These are phyloP conservation scores for Colletotrichum cereale DNA, from an alignment of 2,329 filamentous ascomycete genomes.

Conservation along the genomic window DNA sequence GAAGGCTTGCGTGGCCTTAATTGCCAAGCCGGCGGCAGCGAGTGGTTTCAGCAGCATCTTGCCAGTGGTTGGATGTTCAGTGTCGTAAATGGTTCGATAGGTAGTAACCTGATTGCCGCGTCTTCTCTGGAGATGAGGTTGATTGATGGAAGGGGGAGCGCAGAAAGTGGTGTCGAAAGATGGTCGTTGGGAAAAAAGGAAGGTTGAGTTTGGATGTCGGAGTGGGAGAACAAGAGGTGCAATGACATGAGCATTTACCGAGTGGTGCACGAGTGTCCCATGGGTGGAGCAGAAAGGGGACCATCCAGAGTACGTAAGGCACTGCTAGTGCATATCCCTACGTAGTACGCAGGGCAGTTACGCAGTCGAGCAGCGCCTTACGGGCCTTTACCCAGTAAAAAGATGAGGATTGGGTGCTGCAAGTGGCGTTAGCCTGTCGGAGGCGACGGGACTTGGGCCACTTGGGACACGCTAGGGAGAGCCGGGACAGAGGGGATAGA, in stretches of 20 bases:
- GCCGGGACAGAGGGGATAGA: constrained; percentile 1
- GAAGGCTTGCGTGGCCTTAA: constrained; percentile 57
- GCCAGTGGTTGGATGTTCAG: constrained; percentile 11
- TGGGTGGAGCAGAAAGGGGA: constrained; percentile 33
- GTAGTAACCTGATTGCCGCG: background rate
- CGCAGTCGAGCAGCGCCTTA: constrained; percentile 13
- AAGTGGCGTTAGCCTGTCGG: constrained; percentile 30
- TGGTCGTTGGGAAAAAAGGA: constrained; percentile 1
- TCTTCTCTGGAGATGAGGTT: background rate
- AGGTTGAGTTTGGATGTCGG: constrained; percentile 4
- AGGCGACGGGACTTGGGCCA: background rate
- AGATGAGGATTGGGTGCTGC: constrained; percentile 27
- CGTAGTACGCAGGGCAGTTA: constrained; percentile 23
- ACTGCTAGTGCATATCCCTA: constrained; percentile 10
- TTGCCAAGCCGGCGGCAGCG: constrained; percentile 51
- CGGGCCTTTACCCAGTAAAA: constrained; percentile 17
- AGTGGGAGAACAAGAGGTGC: constrained; percentile 22
- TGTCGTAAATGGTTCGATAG: background rate
- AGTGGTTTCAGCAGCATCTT: constrained; percentile 51
- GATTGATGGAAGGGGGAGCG: background rate
- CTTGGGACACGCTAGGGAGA: constrained; percentile 13
- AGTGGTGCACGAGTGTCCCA: constrained; percentile 7
- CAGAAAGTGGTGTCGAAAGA: background rate
- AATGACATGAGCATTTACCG: constrained; percentile 32
- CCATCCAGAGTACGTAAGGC: constrained; percentile 14